Evolutionary conservation across 2,329 filamentous ascomycete genomes (phyloP).

Genomic region (Chaetomium sp.): DNA sequence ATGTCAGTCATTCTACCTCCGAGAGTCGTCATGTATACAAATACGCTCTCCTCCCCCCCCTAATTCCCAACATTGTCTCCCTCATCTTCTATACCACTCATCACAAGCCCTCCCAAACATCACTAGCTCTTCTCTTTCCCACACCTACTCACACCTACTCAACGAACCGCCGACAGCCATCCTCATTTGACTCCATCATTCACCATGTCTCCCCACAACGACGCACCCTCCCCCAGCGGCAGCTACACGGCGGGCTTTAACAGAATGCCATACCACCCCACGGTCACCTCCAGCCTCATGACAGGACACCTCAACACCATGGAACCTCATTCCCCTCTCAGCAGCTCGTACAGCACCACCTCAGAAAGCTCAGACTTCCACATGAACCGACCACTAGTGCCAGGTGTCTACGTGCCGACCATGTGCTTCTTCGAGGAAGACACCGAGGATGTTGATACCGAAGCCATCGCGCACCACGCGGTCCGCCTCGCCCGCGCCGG

Average conservation of each 20-base stretch:
- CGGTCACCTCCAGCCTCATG: constrained; percentile 40
- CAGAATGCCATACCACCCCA: constrained; percentile 41
- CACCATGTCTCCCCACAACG: constrained; percentile 51
- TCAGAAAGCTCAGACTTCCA: constrained; percentile 41
- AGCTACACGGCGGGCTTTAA: constrained; percentile 50
- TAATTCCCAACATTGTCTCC: neutral
- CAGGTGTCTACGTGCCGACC: constrained; percentile 71
- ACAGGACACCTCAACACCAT: constrained; percentile 36
- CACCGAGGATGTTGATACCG: constrained; percentile 67
- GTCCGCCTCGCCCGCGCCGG: constrained; percentile 73
- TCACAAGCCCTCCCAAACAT: constrained; percentile 5
- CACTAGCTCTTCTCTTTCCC: neutral
- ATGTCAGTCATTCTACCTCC: constrained; percentile 22
- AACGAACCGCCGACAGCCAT: constrained; percentile 5
- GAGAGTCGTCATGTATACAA: constrained; percentile 32
- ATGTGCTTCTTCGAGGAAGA: constrained; percentile 70
- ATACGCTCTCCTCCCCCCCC: constrained; percentile 31
- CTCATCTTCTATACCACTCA: constrained; percentile 3
- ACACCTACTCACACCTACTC: neutral
- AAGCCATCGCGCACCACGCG: constrained; percentile 61
- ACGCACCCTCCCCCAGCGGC: constrained; percentile 49
- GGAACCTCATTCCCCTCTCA: constrained; percentile 43
- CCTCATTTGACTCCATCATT: neutral
- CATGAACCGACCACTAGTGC: constrained; percentile 43
- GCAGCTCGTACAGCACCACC: constrained; percentile 48